Base-by-base conservation (phyloP, 768 basidiomycete genomes). In the Dendrothele bispora region DNA sequence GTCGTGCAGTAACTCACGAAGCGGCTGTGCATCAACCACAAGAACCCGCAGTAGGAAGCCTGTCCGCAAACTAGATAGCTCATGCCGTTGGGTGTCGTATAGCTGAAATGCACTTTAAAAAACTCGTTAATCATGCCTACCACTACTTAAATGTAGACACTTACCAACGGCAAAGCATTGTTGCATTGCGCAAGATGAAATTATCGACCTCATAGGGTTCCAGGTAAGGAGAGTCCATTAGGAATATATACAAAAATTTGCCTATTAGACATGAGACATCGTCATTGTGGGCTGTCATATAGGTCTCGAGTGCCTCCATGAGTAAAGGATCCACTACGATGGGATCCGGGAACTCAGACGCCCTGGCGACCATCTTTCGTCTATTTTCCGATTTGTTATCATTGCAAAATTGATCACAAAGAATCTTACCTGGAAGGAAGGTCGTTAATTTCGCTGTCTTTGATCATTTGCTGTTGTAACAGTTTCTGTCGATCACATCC, bases 161-260 rank as follows among this genome's bases (percentile, higher is more conserved):
- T 49, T 59, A 89, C 88, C 86, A 87, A 24, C 67, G 61, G 21
- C 75, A 73, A n/a, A 91, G 66, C 15, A 80, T 59, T 34, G 64
- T 62, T 11, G 77, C 82, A 53, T 88, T 86, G 39, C 78, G 75
- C 26, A 88, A 60, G 25, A 88, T 74, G 55, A 89, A 88, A 59
- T 87, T 86, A 55, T 88, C 86, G 2, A 85, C 71, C 63, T 88
- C 88, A 53, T 84, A 77, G 1, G 79, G 60, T 55, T 86, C 83
- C 46, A 90, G 59, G 32, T 80, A 74, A 1, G 80, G 73, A 2
- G 84, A 77, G 34, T 83, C 76, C 30, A 72, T 78, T 29, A 84
- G 61, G 55, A 88, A 84, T 12, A 75, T 65, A 52, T 78, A 68
- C 22, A 89, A 55, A 55, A 89, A 91, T 54, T 82, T 83, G 7